Conservation (phyloP, 805 yeast species). For the Metschnikowia sp. region DNA sequence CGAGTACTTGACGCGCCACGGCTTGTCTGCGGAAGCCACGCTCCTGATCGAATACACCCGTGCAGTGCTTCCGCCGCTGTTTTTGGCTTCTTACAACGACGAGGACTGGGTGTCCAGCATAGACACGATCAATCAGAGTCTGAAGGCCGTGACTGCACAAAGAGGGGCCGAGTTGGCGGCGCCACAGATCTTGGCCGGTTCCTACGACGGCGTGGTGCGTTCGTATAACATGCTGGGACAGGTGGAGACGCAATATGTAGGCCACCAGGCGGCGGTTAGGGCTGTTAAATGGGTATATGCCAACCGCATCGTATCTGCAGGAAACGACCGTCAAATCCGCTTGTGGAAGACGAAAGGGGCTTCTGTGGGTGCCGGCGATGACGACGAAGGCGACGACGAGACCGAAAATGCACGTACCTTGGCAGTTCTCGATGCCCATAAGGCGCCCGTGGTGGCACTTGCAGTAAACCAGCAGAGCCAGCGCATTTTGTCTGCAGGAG, state of each 20-base stretch:
- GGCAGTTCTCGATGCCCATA: conserved; percentile 88
- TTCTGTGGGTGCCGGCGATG: conserved; percentile 30
- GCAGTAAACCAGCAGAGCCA: conserved; percentile 53
- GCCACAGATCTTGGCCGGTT: conserved; percentile 74
- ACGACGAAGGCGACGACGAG: conserved; percentile 21
- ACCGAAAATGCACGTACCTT: conserved; percentile 69
- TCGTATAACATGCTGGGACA: conserved; percentile 81
- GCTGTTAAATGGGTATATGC: conserved; percentile 76
- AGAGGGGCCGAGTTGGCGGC: conserved; percentile 26
- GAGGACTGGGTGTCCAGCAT: conserved; percentile 94
- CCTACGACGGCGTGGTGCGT: conserved; percentile 92
- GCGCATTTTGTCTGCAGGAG: conserved; percentile 78
- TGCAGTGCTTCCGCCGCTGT: conserved; percentile 92
- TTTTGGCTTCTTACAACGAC: conserved; percentile 78
- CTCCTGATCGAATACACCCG: conserved; percentile 85
- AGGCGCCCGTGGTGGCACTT: conserved; percentile 76
- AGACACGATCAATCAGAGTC: conserved; percentile 43
- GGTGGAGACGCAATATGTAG: conserved; percentile 74
- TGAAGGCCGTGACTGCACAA: conserved; percentile 20
- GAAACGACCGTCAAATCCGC: conserved; percentile 85
- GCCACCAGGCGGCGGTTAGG: conserved; percentile 86
- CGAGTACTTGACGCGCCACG: conserved; percentile 72
- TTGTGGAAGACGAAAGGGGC: conserved; percentile 70
- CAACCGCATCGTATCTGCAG: conserved; percentile 75
- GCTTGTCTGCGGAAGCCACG: conserved; percentile 76